A percentile compares a stretch with the other conserved stretches of the same genome.
Conservation (phyloP, 441 rosid genomes). For the Erodium moschatum region DNA sequence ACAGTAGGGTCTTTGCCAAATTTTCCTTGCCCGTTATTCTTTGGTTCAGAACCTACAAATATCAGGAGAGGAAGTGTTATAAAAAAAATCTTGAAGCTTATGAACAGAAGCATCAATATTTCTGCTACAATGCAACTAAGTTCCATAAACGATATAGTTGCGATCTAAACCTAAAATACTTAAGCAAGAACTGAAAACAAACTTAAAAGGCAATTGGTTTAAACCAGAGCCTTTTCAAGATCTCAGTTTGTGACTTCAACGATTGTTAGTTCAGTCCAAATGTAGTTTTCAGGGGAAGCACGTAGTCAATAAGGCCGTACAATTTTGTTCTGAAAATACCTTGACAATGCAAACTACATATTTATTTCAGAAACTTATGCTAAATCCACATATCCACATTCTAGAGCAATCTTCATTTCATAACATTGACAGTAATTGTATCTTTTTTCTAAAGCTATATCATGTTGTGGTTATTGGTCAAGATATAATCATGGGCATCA, state of each 20-base stretch:
- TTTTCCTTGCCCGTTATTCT: conserved; percentile 39
- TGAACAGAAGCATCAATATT: not conserved
- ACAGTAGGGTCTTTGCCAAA: conserved; percentile 92
- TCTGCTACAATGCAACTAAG: not conserved
- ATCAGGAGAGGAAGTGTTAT: not conserved
- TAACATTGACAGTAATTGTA: no score
- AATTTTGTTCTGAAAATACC: not conserved
- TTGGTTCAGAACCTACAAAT: conserved; percentile 34
- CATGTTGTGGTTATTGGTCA: not conserved
- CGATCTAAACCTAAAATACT: not conserved
- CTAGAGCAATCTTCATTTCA: not conserved
- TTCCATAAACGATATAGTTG: not conserved
- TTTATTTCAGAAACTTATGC: not conserved
- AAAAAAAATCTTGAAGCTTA: not conserved
- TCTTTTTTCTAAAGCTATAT: no score
- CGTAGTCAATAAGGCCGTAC: not conserved
- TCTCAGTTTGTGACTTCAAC: not conserved
- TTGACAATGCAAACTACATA: not conserved
- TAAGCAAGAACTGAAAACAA: not conserved
- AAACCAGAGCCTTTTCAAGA: not conserved
- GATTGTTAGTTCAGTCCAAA: not conserved
- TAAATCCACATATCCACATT: not conserved
- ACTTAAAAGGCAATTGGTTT: not conserved
- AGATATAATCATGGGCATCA: not conserved
- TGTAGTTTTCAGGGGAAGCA: not conserved